Conservation (phyloP, 179 eudicot genomes). For the Carnegiea gigantea region DNA sequence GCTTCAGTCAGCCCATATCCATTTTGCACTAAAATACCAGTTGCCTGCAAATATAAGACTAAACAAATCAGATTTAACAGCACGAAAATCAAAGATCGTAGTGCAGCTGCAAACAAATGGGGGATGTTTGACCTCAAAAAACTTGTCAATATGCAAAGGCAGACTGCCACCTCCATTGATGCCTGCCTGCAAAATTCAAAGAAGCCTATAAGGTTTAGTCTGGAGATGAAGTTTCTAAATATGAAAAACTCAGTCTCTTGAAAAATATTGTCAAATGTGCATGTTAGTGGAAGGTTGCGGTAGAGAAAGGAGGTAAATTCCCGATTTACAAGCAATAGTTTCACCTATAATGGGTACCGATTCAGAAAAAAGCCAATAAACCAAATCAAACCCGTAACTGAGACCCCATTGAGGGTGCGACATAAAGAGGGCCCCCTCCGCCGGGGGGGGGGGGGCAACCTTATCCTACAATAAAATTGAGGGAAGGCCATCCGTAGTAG, state of each 20-base stretch:
- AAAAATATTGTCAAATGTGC: background rate
- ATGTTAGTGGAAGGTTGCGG: background rate
- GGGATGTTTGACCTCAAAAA: conserved; percentile 71
- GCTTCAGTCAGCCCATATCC: conserved; percentile 95
- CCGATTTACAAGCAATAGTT: background rate
- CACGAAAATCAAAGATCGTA: conserved; percentile 9
- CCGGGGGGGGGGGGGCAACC: background rate
- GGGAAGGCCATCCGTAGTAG: background rate
- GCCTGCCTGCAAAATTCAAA: conserved; percentile 62
- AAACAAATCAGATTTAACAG: conserved; percentile 7
- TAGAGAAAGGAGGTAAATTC: background rate
- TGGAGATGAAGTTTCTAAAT: background rate
- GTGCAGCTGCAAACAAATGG: conserved; percentile 1
- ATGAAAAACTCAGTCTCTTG: background rate
- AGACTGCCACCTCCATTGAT: conserved; percentile 96
- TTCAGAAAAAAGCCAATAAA: background rate
- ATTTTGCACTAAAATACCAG: conserved; percentile 68
- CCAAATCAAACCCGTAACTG: background rate
- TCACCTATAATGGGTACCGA: background rate
- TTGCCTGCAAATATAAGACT: conserved; percentile 51
- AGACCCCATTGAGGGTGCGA: background rate
- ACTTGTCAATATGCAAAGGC: conserved; percentile 78
- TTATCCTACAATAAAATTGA: background rate
- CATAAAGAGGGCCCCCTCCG: too few species aligned
- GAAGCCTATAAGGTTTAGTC: conserved; percentile 10